Base-by-base conservation (phyloP, 208 protist species). In the Trichomonas gallinae region DNA sequence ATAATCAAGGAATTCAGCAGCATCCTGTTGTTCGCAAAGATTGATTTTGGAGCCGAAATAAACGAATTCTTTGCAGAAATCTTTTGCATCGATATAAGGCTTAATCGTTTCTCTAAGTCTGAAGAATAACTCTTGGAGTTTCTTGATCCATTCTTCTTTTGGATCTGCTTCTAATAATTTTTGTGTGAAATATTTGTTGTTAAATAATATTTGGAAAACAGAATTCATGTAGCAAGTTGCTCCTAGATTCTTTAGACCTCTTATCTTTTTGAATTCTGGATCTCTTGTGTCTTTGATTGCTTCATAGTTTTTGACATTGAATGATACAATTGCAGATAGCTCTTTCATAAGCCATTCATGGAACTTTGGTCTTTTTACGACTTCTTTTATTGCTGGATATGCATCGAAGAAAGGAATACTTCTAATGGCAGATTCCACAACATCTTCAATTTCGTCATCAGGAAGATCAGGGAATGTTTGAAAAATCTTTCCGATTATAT, bases 231-330 rank as follows among this genome's bases (percentile, higher is more conserved):
- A 91, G 31, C 96, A 97, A 63, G 96, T 99, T 97, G 99, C 99
- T 85, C 99, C 99, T 81, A 99, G 98, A 98, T 99, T 99, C 58
- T 97, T 96, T 83, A 99, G 98, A 81, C 98, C 98, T 2, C 2
- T 15, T 11, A 42, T 23, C 36, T 40, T 40, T 11, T 42, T 51
- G 46, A 51, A 51, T 36, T 85, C 31, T 85, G 10, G 26, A 42
- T 42, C 34, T 36, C 81, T 36, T 82, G 4, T n/a, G 4, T 58
- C 11, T 21, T 58, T 58, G 11, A 58, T 58, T 58, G 15, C 49
- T 58, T 58, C 49, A 58, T 21, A 58, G 8, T 58, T 15, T 21
- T 58, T 15, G 15, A 58, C 49, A 58, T 8, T 21, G 15, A 58
- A 8, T 21, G 8, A 21, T 21, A 58, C 8, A 15, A 58, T 58